Evolutionary conservation across 73 alveolate species (phyloP).

Genomic region (Symbiodinium natans): DNA sequence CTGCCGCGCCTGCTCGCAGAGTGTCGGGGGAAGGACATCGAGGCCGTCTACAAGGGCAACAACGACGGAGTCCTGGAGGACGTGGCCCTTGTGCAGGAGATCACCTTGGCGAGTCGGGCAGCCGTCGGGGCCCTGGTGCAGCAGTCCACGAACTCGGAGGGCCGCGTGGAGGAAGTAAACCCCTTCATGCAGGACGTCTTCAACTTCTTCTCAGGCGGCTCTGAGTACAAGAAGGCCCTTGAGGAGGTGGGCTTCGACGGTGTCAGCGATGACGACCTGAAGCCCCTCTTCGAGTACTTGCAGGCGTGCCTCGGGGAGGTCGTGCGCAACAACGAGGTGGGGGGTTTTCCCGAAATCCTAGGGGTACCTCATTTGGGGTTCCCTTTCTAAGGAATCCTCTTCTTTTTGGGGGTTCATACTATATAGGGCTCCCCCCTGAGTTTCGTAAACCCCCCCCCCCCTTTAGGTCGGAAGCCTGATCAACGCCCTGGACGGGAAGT

Average conservation of each 20-base stretch:
- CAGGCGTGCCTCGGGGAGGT: conserved; percentile 89
- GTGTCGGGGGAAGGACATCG: conserved; percentile 93
- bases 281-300: conserved; percentile 87
- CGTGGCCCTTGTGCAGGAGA: conserved; percentile 60
- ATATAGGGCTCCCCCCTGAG: no score
- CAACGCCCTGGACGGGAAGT: conserved; percentile 50
- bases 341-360: not conserved
- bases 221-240: conserved; percentile 65
- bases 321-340: conserved; percentile 90
- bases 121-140: conserved; percentile 78
- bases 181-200: conserved; percentile 48
- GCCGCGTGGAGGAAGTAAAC: conserved; percentile 61
- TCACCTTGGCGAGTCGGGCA: conserved; percentile 58
- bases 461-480: not conserved
- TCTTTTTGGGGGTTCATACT: no score
- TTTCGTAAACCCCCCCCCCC: no score
- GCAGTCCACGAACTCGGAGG: conserved; percentile 71
- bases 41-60: conserved; percentile 93
- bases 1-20: conserved; percentile 94
- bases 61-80: conserved; percentile 75
- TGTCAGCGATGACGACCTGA: conserved; percentile 38
- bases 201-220: conserved; percentile 71
- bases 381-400: no score
- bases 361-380: no score
- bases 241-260: conserved; percentile 25